Conservation (phyloP, 2,329 filamentous ascomycete genomes). For the Talaromyces sp. region DNA sequence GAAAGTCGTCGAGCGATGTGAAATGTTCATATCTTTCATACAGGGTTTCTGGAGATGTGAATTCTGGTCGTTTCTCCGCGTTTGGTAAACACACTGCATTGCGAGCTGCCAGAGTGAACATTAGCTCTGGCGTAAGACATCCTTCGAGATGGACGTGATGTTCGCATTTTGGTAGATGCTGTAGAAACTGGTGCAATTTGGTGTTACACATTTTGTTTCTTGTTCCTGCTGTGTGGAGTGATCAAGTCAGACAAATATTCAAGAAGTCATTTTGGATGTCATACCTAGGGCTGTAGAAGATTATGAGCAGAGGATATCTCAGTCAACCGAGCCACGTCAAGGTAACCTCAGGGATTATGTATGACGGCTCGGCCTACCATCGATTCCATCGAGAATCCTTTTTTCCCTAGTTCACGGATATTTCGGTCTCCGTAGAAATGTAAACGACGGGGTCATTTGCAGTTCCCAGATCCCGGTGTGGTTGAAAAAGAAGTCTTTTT, state of each 20-base stretch:
- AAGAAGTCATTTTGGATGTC: no score
- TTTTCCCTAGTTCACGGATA: neutral
- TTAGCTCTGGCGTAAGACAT: constrained; percentile 62
- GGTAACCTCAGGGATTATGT: constrained; percentile 1
- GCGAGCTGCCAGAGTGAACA: constrained; percentile 63
- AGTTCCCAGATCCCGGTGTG: neutral
- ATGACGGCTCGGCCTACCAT: neutral
- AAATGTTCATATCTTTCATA: constrained; percentile 62
- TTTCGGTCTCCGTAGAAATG: neutral
- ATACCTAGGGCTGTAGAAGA: neutral
- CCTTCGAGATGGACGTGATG: constrained; percentile 79
- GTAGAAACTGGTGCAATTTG: constrained; percentile 55
- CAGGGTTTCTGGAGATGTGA: constrained; percentile 56
- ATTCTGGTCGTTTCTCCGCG: constrained; percentile 54
- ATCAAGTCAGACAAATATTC: neutral
- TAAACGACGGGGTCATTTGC: neutral
- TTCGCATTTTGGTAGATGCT: constrained; percentile 69
- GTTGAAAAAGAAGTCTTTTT: neutral
- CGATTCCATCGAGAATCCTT: neutral
- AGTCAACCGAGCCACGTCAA: neutral
- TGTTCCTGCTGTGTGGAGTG: neutral
- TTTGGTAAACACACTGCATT: constrained; percentile 60
- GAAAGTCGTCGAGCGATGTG: constrained; percentile 68
- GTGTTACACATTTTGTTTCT: constrained; percentile 12
- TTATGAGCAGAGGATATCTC: neutral